Evolutionary conservation across 2,329 filamentous ascomycete species (phyloP).

Genomic region (Coniochaeta sp.): DNA sequence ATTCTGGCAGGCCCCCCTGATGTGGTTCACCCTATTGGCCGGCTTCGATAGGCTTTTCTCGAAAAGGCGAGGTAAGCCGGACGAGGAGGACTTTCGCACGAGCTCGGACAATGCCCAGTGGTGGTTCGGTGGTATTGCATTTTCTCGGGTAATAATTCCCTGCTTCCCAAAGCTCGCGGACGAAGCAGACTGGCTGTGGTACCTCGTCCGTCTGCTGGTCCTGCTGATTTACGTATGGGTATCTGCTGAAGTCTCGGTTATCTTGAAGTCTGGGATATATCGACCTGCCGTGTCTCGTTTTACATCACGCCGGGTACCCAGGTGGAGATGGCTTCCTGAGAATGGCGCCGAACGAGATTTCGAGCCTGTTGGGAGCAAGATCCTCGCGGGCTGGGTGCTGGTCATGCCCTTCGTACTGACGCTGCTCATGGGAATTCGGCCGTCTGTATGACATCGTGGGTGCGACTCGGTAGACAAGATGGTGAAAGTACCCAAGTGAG

Average conservation of each 20-base stretch:
- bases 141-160: not conserved
- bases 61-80: not conserved
- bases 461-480: not conserved
- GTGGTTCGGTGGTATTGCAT: not conserved
- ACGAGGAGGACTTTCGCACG: not conserved
- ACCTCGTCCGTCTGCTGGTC: not conserved
- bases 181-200: constrained; percentile 1
- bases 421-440: not conserved
- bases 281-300: not conserved
- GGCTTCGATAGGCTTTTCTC: not conserved
- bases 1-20: not conserved
- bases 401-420: not conserved
- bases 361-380: not conserved
- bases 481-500: not conserved
- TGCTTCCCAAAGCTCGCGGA: not conserved
- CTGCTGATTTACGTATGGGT: not conserved
- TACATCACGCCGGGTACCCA: not conserved
- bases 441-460: constrained; percentile 1
- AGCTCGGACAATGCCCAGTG: not conserved
- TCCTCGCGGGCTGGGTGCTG: not conserved
- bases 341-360: constrained; percentile 2
- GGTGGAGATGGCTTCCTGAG: constrained; percentile 1
- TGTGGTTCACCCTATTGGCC: not conserved
- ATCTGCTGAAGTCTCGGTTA: not conserved
- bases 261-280: not conserved